These are phyloP conservation scores for Lunasporangiospora selenospora DNA, from an alignment of 192 early-diverging fungal genomes.

Conservation along the genomic window DNA sequence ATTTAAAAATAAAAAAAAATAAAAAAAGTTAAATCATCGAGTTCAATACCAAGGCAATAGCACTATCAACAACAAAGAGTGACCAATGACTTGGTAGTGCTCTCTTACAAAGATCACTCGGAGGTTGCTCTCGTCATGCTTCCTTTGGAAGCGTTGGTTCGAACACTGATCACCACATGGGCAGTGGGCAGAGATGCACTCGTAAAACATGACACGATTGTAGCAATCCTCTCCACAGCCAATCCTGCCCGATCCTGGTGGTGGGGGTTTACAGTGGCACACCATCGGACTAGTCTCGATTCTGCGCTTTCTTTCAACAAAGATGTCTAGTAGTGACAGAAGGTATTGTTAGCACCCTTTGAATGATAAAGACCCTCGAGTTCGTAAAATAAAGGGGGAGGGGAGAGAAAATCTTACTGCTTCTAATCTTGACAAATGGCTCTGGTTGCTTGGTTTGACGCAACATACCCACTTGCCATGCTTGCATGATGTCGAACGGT, in stretches of 20 bases:
- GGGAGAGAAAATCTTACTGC: slow-evolving; percentile 52
- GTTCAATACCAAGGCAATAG: neutral
- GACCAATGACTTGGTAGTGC: neutral
- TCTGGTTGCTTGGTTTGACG: slow-evolving; percentile 44
- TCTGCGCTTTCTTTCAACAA: slow-evolving; percentile 73
- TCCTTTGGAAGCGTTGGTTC: slow-evolving; percentile 78
- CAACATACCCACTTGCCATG: slow-evolving; percentile 46
- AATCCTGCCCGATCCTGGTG: slow-evolving; percentile 56
- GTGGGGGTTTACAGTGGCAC: slow-evolving; percentile 65
- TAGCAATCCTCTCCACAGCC: slow-evolving; percentile 77
- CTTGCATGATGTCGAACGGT: slow-evolving; percentile 67
- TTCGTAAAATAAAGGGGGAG: neutral
- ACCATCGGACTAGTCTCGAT: slow-evolving; percentile 54
- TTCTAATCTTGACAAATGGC: slow-evolving; percentile 59
- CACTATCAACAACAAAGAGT: neutral
- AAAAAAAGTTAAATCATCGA: neutral
- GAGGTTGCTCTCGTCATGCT: slow-evolving; percentile 56
- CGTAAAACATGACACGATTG: slow-evolving; percentile 80
- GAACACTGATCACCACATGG: slow-evolving; percentile 72
- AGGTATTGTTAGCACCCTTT: neutral
- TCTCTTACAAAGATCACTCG: slow-evolving; percentile 68
- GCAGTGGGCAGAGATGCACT: slow-evolving; percentile 72
- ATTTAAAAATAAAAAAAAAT: neutral
- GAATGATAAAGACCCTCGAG: neutral
- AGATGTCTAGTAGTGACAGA: slow-evolving; percentile 64